Base-by-base conservation (phyloP, 306 rosid species). In the Lithocarpus polystachyus region DNA sequence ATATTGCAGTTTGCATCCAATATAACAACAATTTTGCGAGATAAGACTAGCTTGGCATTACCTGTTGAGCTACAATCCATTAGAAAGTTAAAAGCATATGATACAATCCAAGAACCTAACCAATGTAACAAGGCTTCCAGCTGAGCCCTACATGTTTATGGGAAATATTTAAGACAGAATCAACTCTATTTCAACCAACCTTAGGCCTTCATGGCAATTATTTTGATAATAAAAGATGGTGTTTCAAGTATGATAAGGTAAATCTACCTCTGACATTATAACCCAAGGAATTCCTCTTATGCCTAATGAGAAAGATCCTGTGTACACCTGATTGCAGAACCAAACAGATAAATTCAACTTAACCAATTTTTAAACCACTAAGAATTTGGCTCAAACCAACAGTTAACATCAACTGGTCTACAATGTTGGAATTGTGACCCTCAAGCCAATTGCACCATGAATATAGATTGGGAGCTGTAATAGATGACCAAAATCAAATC, bases 241-340 rank as follows among this genome's bases (percentile, higher is more conserved):
- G 19, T 45, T 57, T 10, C 55, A 33, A 22, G 67, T 61, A 22
- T 31, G 59, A 28, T 29, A 75, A 52, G 74, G 68, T 0, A 29
- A 75, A 59, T 59, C 69, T 57, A 94, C 98, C 97, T 94, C 97
- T 56, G 98, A 94, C 97, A 94, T 92, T 84, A 94, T 88, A 75
- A 92, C 91, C 97, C 98, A 94, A 2, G 97, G 97, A 86, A 92
- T 92, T 81, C 91, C 97, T 82, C 94, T 97, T 87, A 94, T 94
- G 72, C 98, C 93, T 56, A 92, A 75, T 17, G 22, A 53, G 98
- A 86, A 92, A 9, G 90, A 90, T 82, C 96, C 97, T n/a, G 86
- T 85, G 28, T 85, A 94, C 11, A 84, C 83, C 97, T 94, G 86
- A 5, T 60, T 75, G 80, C 68, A 71, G 31, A 56, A 53, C 71